phyloP scores from a whole-genome alignment of 1,284 basidiomycete species.

The Gymnopus androsaceus region DNA sequence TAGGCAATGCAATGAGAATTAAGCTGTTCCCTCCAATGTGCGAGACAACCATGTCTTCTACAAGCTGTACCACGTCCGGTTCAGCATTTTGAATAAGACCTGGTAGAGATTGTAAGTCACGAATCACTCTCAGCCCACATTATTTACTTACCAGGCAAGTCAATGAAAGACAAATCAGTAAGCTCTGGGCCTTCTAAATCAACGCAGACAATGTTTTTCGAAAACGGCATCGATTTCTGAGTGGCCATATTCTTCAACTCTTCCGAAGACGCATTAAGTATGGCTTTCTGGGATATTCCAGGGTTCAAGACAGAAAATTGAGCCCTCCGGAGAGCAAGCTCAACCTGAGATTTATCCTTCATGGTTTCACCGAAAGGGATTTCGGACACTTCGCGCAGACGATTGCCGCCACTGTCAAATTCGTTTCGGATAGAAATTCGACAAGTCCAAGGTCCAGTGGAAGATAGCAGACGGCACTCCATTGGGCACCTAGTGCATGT shows the following conservation, averaged over 20 bases:
- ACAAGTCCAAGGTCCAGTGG: conserved; percentile 28
- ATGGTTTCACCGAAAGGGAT: conserved; percentile 26
- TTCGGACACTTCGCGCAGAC: conserved; percentile 20
- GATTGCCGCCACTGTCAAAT: conserved; percentile 19
- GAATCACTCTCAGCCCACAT: neutral
- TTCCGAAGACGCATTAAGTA: conserved; percentile 18
- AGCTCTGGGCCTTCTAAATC: conserved; percentile 40
- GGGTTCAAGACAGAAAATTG: conserved; percentile 38
- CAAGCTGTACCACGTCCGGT: conserved; percentile 43
- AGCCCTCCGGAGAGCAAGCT: conserved; percentile 31
- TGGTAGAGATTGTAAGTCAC: conserved; percentile 4
- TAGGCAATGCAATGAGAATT: conserved; percentile 57
- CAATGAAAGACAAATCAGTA: conserved; percentile 45
- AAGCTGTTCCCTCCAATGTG: conserved; percentile 53
- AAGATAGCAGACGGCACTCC: conserved; percentile 24
- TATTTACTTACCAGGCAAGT: conserved; percentile 40
- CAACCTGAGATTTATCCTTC: conserved; percentile 25
- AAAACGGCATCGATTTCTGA: conserved; percentile 32
- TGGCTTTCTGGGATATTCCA: conserved; percentile 14
- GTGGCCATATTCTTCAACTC: neutral
- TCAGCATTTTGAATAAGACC: conserved; percentile 54
- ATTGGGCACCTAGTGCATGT: conserved; percentile 38
- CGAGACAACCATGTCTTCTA: conserved; percentile 43
- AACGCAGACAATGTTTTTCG: conserved; percentile 40
- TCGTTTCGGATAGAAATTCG: conserved; percentile 28